Evolutionary conservation across 306 rosid species (phyloP).

Genomic region (Macrotyloma uniflorum): DNA sequence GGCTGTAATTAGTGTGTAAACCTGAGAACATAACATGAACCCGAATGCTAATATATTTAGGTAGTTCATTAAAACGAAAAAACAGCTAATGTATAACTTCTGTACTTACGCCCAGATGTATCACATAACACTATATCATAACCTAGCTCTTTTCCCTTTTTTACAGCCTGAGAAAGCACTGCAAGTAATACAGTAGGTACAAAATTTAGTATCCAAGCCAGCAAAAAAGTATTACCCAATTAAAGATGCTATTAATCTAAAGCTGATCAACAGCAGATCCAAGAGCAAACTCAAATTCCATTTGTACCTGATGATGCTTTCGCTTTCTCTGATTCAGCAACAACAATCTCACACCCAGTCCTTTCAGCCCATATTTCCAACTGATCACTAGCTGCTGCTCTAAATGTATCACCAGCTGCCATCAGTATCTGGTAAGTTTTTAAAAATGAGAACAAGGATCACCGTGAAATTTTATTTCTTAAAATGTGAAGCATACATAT

Average conservation of each 20-base stretch:
- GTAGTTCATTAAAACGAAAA: conserved; percentile 24
- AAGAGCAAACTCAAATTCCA: conserved; percentile 8
- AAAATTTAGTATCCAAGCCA: conserved; percentile 44
- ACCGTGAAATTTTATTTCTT: conserved; percentile 4
- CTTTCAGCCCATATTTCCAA: conserved; percentile 99
- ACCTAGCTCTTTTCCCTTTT: conserved; percentile 80
- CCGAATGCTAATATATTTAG: conserved; percentile 25
- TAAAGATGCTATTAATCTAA: not conserved
- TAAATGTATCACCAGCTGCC: conserved; percentile 99
- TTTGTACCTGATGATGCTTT: conserved; percentile 82
- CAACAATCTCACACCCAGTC: conserved; percentile 90
- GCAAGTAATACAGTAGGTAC: conserved; percentile 57
- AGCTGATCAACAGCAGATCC: conserved; percentile 22
- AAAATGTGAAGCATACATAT: conserved; percentile 18
- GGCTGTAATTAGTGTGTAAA: conserved; percentile 92
- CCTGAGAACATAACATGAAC: conserved; percentile 56
- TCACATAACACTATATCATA: conserved; percentile 90
- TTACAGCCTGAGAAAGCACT: conserved; percentile 95
- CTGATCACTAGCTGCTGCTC: conserved; percentile 99
- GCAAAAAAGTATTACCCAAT: not conserved
- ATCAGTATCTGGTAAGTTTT: conserved; percentile 69
- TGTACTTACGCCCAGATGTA: conserved; percentile 93
- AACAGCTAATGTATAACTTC: conserved; percentile 27
- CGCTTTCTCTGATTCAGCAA: conserved; percentile 80
- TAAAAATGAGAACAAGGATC: conserved; percentile 35